Percentiles rank a stretch among this genome's conserved stretches.
phyloP scores from a whole-genome alignment of 768 basidiomycete species.

The Suillus tomentosus region DNA sequence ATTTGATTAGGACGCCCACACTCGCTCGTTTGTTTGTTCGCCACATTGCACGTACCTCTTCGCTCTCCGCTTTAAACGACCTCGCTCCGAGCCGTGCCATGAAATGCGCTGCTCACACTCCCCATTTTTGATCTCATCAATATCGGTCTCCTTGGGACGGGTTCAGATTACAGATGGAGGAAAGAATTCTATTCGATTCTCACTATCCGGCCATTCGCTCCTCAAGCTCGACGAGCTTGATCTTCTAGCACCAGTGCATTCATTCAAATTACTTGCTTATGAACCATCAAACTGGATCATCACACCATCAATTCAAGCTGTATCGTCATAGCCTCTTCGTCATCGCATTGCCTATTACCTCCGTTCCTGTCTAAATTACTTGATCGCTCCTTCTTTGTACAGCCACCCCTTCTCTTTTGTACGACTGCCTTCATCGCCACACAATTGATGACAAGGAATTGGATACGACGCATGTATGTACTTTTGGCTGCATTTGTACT shows the following conservation, averaged over 20 bases:
- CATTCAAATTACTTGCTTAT: slow-evolving; percentile 7
- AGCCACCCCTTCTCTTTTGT: neutral
- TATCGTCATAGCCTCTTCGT: no score
- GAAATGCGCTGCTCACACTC: no score
- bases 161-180: neutral
- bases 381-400: no score
- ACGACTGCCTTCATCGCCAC: neutral
- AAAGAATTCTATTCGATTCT: neutral
- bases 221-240: slow-evolving; percentile 3
- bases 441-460: neutral
- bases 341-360: neutral
- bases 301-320: neutral
- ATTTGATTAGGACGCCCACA: no score
- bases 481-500: neutral
- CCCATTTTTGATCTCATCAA: no score
- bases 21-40: no score
- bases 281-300: slow-evolving; percentile 1
- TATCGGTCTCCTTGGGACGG: no score
- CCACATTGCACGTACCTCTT: no score
- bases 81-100: no score
- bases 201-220: slow-evolving; percentile 6
- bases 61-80: no score
- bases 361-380: no score
- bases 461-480: slow-evolving; percentile 6
- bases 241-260: slow-evolving; percentile 4